Conservation (phyloP, 768 basidiomycete species). For the Collybia sp. region DNA sequence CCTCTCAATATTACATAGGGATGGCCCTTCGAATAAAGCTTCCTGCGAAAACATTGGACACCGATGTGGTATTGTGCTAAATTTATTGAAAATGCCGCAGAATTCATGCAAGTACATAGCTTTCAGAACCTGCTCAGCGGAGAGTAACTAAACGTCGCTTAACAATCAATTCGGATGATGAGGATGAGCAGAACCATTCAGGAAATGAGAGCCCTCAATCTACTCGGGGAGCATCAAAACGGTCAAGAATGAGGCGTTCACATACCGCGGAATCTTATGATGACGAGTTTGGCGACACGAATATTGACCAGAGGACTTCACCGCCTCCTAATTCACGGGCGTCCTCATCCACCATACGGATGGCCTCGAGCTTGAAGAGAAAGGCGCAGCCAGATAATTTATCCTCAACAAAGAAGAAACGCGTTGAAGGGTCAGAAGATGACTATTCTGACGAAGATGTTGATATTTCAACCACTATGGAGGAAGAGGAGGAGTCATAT, state of each 20-base stretch:
- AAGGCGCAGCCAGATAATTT: constrained; percentile 3
- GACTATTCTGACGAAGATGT: constrained; percentile 20
- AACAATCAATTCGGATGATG: constrained; percentile 23
- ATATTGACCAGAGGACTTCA: too few species aligned
- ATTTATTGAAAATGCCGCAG: too few species aligned
- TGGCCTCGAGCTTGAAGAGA: constrained; percentile 3
- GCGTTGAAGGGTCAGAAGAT: constrained; percentile 4
- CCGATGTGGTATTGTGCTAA: constrained; percentile 10
- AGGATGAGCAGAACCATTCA: constrained; percentile 12
- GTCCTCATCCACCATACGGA: too few species aligned
- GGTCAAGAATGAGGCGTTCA: constrained; percentile 8
- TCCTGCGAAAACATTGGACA: constrained; percentile 8
- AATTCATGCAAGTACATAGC: too few species aligned
- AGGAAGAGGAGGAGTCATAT: constrained; percentile 8
- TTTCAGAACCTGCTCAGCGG: constrained; percentile 9
- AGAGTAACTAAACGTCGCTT: constrained; percentile 20
- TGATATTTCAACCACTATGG: constrained; percentile 11
- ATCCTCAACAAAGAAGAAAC: constrained; percentile 13
- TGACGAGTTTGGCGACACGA: too few species aligned
- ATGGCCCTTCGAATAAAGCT: constrained; percentile 21
- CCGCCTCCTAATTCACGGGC: too few species aligned
- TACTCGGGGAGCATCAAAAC: constrained; percentile 18
- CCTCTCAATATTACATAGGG: too few species aligned
- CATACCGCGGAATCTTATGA: too few species aligned
- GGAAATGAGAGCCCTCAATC: constrained; percentile 6